phyloP scores from a whole-genome alignment of 2,329 filamentous ascomycete species.

The Phyllosticta paracitricarpa region DNA sequence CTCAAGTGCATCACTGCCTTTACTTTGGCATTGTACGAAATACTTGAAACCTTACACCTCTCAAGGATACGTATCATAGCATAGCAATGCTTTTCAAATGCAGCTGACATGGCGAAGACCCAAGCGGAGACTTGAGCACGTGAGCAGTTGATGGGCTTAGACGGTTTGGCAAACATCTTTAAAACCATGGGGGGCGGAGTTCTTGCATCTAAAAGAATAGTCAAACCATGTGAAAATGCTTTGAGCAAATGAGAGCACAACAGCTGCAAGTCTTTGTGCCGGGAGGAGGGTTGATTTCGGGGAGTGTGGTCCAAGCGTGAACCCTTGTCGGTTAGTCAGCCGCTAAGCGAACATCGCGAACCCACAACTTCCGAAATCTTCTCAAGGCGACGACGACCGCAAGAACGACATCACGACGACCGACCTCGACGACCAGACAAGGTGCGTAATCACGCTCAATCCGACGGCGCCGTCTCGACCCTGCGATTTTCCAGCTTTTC shows the following conservation, averaged over 20 bases:
- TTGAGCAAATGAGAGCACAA: no score
- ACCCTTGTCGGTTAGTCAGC: slow-evolving; percentile 15
- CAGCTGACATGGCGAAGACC: no score
- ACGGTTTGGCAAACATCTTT: no score
- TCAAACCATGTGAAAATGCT: no score
- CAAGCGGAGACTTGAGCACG: no score
- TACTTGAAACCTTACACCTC: no score
- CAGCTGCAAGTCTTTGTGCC: not conserved
- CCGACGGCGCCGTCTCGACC: not conserved
- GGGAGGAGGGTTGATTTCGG: not conserved
- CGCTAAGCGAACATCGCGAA: slow-evolving; percentile 14
- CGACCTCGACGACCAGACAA: slow-evolving; percentile 20
- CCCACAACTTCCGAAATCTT: slow-evolving; percentile 18
- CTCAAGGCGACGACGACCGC: slow-evolving; percentile 20
- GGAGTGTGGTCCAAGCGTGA: not conserved
- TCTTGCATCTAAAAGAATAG: no score
- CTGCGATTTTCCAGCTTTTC: not conserved
- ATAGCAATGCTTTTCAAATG: no score
- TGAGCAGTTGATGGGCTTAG: no score
- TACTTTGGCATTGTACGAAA: not conserved
- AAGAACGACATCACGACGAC: slow-evolving; percentile 19
- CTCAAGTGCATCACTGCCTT: not conserved
- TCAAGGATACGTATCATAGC: no score
- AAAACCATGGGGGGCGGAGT: no score
- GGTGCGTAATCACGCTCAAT: slow-evolving; percentile 15